These are phyloP conservation scores for Sequoia sempervirens DNA, from an alignment of 75 land plant species.

Conservation along the genomic window DNA sequence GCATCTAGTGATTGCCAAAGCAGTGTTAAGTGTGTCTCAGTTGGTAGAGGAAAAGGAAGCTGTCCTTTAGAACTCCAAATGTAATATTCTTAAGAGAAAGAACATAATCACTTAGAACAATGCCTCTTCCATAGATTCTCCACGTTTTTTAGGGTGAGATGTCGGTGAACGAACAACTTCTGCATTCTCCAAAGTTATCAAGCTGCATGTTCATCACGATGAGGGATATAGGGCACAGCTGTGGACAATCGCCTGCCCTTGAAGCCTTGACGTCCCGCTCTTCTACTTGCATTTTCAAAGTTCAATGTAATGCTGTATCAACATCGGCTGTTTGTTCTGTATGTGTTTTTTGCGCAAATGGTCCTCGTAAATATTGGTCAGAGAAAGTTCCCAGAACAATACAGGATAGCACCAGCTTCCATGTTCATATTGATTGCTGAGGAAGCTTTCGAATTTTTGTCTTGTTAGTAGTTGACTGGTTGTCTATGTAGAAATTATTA, in stretches of 20 bases:
- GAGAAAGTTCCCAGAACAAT: neutral
- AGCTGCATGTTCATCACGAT: too few species aligned
- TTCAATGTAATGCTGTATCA: neutral
- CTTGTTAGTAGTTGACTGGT: too few species aligned
- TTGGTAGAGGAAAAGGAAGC: neutral
- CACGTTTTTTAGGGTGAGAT: too few species aligned
- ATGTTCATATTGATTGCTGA: too few species aligned
- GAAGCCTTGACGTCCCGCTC: neutral
- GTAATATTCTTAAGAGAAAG: neutral
- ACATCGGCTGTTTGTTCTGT: neutral
- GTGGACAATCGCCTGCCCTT: neutral
- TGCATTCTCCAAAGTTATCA: too few species aligned
- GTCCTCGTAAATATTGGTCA: neutral
- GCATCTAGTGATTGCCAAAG: too few species aligned
- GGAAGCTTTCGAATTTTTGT: too few species aligned
- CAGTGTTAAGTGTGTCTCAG: neutral
- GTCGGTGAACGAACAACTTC: too few species aligned
- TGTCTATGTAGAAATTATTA: too few species aligned
- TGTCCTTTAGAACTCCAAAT: neutral
- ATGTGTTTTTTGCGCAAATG: neutral
- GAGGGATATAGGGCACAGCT: neutral
- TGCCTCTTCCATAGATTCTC: too few species aligned
- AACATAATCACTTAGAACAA: neutral
- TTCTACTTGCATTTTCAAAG: neutral
- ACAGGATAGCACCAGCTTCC: neutral